These are phyloP conservation scores for Colletotrichum destructivum DNA, from an alignment of 2,329 filamentous ascomycete genomes.

Conservation along the genomic window DNA sequence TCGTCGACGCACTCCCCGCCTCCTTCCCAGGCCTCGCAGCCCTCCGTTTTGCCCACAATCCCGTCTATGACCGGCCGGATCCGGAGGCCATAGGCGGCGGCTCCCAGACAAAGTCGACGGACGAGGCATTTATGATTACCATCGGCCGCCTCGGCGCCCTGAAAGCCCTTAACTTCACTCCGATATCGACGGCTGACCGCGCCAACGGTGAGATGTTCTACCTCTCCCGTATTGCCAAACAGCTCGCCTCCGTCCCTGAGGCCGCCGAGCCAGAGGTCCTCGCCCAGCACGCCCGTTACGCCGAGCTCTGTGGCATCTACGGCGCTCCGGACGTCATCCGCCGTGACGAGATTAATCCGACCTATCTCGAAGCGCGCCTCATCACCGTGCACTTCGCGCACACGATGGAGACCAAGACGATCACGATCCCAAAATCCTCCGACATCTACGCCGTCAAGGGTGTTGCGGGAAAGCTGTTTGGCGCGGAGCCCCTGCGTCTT, in stretches of 20 bases:
- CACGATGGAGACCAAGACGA: slow-evolving; percentile 49
- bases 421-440: slow-evolving; percentile 80
- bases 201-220: slow-evolving; percentile 95
- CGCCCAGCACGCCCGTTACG: slow-evolving; percentile 78
- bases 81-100: slow-evolving; percentile 50
- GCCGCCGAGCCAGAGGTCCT: slow-evolving; percentile 69
- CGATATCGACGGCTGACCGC: slow-evolving; percentile 80
- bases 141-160: slow-evolving; percentile 81
- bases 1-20: slow-evolving; percentile 77
- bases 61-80: slow-evolving; percentile 76
- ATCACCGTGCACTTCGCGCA: slow-evolving; percentile 73
- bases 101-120: slow-evolving; percentile 67
- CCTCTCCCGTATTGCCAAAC: slow-evolving; percentile 84
- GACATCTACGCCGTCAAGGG: slow-evolving; percentile 88
- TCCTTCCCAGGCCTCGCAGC: slow-evolving; percentile 81
- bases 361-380: slow-evolving; percentile 86
- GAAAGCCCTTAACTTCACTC: slow-evolving; percentile 79
- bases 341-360: slow-evolving; percentile 75
- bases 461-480: slow-evolving; percentile 80
- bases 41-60: slow-evolving; percentile 88
- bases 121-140: slow-evolving; percentile 92
- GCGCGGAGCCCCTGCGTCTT: slow-evolving; percentile 73
- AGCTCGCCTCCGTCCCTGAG: slow-evolving; percentile 75
- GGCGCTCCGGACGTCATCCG: slow-evolving; percentile 78
- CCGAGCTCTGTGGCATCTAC: slow-evolving; percentile 81